Base-by-base conservation (phyloP, 352 stramenopile genomes). In the Phytophthora melonis region DNA sequence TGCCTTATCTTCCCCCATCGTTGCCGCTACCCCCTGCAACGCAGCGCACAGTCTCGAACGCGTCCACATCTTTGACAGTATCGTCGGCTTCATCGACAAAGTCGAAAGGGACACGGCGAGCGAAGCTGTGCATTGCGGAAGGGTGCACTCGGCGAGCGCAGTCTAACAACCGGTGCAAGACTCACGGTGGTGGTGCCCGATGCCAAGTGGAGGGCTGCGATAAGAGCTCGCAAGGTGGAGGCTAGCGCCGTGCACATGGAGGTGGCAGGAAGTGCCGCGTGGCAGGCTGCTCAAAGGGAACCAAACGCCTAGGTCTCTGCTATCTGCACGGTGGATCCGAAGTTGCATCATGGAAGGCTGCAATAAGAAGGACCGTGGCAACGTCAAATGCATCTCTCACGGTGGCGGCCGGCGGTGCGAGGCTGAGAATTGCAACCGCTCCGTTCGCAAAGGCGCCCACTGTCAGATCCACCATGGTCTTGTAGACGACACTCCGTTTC, bases 161-260 rank as follows among this genome's bases (percentile, higher is more conserved):
- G 66, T 93, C 87, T 16, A 94, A 93, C 70, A 92, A 93, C 67
- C 82, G 84, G 4, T 95, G 89, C 77, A 95, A 95, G 74, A 93
- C 83, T 14, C 89, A 95, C 63, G 86, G 89, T 49, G 89, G 89
- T n/a, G 89, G 89, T 27, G 89, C 87, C 9, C 84, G 89, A 49
- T 95, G 89, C 75, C 85, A 91, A 64, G 79, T 90, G 34, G 56
- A 73, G 13, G 84, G 81, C 11, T 95, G 89, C 34, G 78, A 88
- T 66, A 95, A 94, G 68, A 93, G 86, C 50, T 95, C 89, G 0
- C 89, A 95, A 65, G 86, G 87, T 27, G 89, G 87, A 14, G 89
- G 89, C 1, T 75, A 92, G 50, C 78, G 74, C 23, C 74, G 74
- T 43, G 74, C 74, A 18, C 74, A 80, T 23, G 74, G 74, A 53